Conservation (phyloP, 2,329 filamentous ascomycete genomes). For the Akanthomyces uredinophilus region DNA sequence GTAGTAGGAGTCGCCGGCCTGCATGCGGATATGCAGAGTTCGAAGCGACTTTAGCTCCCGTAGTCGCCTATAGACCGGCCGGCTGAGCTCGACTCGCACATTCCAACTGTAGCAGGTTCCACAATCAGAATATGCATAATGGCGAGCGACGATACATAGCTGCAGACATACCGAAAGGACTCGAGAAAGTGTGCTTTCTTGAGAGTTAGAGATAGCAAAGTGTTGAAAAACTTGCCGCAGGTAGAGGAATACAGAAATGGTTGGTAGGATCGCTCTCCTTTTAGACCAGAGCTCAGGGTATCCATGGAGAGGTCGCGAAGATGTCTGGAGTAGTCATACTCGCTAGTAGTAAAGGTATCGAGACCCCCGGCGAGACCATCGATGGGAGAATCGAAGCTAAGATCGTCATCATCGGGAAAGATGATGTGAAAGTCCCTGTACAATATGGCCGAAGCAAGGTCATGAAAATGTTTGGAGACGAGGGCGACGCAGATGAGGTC, state of each 20-base stretch:
- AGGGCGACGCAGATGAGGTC: constrained; percentile 55
- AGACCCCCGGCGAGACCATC: constrained; percentile 54
- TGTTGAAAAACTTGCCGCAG: constrained; percentile 61
- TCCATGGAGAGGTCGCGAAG: constrained; percentile 53
- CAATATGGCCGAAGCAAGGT: constrained; percentile 52
- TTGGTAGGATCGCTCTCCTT: constrained; percentile 50
- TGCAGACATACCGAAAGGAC: constrained; percentile 45
- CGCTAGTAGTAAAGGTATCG: constrained; percentile 57
- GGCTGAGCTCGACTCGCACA: constrained; percentile 57
- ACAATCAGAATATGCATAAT: neutral
- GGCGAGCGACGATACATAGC: neutral
- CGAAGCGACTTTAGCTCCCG: constrained; percentile 49
- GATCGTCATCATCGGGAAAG: constrained; percentile 56
- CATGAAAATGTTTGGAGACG: constrained; percentile 52
- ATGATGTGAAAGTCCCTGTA: constrained; percentile 57
- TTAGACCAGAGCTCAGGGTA: constrained; percentile 45
- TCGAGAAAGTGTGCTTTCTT: constrained; percentile 52
- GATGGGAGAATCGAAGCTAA: constrained; percentile 46
- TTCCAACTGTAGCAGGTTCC: constrained; percentile 47
- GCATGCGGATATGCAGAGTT: constrained; percentile 54
- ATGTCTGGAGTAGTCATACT: constrained; percentile 58
- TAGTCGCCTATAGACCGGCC: constrained; percentile 51
- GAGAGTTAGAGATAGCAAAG: constrained; percentile 51
- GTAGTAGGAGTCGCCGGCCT: constrained; percentile 52
- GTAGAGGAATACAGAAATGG: constrained; percentile 49